Percentiles rank a stretch among this genome's conserved stretches.
Evolutionary conservation across 2,329 filamentous ascomycete genomes (phyloP).

Genomic region (Phaeosphaeriaceae sp.): DNA sequence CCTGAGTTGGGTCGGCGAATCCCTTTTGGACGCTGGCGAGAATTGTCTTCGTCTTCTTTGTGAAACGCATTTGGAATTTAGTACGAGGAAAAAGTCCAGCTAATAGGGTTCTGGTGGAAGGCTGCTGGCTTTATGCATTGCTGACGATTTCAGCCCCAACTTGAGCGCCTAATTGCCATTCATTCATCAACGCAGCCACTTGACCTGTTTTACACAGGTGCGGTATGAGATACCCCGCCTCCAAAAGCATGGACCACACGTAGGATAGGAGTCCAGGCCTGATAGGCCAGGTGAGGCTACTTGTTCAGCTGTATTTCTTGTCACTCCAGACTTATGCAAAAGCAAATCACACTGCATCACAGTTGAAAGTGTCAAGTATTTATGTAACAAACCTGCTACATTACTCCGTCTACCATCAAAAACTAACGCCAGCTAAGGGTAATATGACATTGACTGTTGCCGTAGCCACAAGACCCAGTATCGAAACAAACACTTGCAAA

Average conservation of each 20-base stretch:
- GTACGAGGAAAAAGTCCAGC: background rate
- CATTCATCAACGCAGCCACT: background rate
- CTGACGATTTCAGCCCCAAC: background rate
- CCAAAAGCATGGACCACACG: background rate
- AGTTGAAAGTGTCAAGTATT: background rate
- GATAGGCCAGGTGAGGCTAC: background rate
- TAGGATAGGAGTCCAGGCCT: background rate
- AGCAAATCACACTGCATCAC: background rate
- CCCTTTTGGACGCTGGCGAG: background rate
- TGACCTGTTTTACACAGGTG: background rate
- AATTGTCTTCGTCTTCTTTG: background rate
- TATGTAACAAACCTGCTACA: background rate
- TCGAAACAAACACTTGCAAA: conserved; percentile 9
- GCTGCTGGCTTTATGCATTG: background rate
- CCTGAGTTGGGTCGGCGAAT: background rate
- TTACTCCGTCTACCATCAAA: background rate
- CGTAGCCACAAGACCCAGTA: conserved; percentile 11
- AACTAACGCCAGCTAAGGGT: conserved; percentile 11
- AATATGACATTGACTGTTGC: conserved; percentile 12
- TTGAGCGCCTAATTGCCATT: background rate
- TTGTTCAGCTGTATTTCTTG: background rate
- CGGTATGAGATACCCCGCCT: background rate
- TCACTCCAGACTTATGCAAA: background rate
- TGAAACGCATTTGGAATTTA: background rate
- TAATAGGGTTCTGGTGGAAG: background rate